Evolutionary conservation across 1,284 basidiomycete genomes (phyloP).

Genomic region (Ganoderma lucidum): DNA sequence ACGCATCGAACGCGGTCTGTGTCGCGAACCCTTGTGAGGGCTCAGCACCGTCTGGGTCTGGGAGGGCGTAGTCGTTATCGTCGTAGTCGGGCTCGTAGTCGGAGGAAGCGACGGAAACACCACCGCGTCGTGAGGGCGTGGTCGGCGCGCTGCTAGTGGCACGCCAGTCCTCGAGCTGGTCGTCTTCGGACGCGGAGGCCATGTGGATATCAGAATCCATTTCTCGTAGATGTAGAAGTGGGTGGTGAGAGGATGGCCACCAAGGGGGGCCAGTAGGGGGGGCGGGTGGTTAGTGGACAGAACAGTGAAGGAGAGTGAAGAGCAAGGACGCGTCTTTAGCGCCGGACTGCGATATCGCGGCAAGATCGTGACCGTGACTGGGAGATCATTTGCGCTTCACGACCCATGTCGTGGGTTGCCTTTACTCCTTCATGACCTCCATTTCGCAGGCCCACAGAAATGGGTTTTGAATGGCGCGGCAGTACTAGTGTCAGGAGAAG

Average conservation of each 20-base stretch:
- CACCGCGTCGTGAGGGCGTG: conserved; percentile 22
- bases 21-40: conserved; percentile 32
- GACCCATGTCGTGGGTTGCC: not conserved
- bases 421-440: not conserved
- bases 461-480: not conserved
- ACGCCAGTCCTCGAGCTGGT: conserved; percentile 31
- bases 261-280: not conserved
- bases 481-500: not conserved
- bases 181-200: conserved; percentile 24
- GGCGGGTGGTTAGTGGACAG: not conserved
- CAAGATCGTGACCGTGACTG: not conserved
- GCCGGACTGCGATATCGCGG: not conserved
- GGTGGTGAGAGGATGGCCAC: not conserved
- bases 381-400: not conserved
- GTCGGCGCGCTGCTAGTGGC: conserved; percentile 22
- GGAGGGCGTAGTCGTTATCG: conserved; percentile 11
- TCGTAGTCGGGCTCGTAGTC: conserved; percentile 23
- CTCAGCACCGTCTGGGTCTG: conserved; percentile 15
- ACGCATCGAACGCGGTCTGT: conserved; percentile 79
- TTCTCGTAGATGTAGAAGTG: not conserved
- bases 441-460: not conserved
- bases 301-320: not conserved
- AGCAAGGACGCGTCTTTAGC: conserved; percentile 2
- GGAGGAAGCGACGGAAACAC: conserved; percentile 17
- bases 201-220: conserved; percentile 25